A percentile compares a stretch with the other conserved stretches of the same genome.
These are phyloP conservation scores for Naganishia albida DNA, from an alignment of 1,284 basidiomycete genomes.

Conservation along the genomic window DNA sequence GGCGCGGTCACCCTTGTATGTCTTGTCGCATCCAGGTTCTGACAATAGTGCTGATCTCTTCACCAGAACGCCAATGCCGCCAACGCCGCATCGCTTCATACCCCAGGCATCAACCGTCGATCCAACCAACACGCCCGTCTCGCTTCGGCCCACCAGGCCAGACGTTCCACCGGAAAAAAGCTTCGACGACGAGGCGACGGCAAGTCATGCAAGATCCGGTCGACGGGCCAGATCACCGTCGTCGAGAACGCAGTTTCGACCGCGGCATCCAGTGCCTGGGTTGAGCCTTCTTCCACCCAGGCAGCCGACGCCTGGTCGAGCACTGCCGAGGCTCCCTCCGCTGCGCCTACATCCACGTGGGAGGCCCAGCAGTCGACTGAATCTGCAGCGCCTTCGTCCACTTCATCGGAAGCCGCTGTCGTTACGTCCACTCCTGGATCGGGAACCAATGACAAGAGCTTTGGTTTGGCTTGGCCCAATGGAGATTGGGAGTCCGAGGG, in stretches of 20 bases:
- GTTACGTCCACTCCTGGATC: constrained; percentile 26
- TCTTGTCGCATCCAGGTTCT: not conserved
- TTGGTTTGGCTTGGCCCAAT: constrained; percentile 66
- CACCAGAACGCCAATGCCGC: constrained; percentile 3
- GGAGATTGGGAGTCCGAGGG: constrained; percentile 53
- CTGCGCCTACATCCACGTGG: constrained; percentile 32
- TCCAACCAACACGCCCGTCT: constrained; percentile 25
- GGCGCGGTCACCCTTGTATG: constrained; percentile 10
- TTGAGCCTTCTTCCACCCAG: constrained; percentile 12
- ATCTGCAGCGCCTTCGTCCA: constrained; percentile 30
- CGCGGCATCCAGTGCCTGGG: constrained; percentile 35
- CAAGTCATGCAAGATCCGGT: constrained; percentile 46
- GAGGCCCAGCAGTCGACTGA: constrained; percentile 29
- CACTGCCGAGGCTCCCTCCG: constrained; percentile 29
- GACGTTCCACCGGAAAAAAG: constrained; percentile 29
- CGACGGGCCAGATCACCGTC: constrained; percentile 35
- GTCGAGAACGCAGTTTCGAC: constrained; percentile 35
- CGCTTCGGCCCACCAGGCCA: constrained; percentile 17
- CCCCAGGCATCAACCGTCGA: constrained; percentile 17
- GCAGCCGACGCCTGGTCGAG: constrained; percentile 18
- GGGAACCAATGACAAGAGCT: constrained; percentile 20
- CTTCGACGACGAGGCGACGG: constrained; percentile 53
- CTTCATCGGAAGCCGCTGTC: constrained; percentile 31
- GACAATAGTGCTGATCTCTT: not conserved
- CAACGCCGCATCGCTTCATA: constrained; percentile 7